Conservation (phyloP, 306 rosid genomes). For the Astragalus membranaceus region DNA sequence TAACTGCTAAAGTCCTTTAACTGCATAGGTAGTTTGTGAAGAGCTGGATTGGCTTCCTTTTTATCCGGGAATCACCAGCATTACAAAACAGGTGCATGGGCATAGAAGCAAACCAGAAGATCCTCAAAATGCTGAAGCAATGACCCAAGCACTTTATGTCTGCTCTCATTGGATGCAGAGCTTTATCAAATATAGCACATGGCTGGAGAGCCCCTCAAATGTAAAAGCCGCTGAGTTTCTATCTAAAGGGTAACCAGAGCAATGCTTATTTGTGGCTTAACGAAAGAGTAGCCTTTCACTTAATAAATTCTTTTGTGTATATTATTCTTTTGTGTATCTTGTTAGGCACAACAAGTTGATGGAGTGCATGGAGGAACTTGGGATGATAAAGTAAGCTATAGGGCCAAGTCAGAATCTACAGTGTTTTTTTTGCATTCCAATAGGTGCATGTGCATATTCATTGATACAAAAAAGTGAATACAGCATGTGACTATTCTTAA, state of each 20-base stretch:
- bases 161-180: constrained; percentile 96
- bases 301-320: background rate
- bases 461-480: background rate
- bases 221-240: constrained; percentile 88
- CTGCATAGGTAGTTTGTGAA: constrained; percentile 89
- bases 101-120: constrained; percentile 64
- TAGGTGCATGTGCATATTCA: constrained; percentile 5
- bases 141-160: constrained; percentile 64
- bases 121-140: constrained; percentile 79
- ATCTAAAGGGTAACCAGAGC: constrained; percentile 74
- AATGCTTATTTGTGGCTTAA: constrained; percentile 12
- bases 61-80: constrained; percentile 61
- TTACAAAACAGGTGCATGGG: constrained; percentile 46
- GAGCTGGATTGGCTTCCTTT: constrained; percentile 98
- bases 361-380: constrained; percentile 70
- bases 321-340: constrained; percentile 22
- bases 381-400: constrained; percentile 61
- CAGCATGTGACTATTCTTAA: background rate
- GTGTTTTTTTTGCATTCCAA: background rate
- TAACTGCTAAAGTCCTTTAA: constrained; percentile 20
- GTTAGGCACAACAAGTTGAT: constrained; percentile 72
- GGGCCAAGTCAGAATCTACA: constrained; percentile 5
- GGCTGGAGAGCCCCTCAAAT: constrained; percentile 87
- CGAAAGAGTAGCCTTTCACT: constrained; percentile 20
- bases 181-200: constrained; percentile 85